Percentiles rank a stretch among this genome's conserved stretches.
These are phyloP conservation scores for Beauveria australis DNA, from an alignment of 2,329 filamentous ascomycete genomes.

Conservation along the genomic window DNA sequence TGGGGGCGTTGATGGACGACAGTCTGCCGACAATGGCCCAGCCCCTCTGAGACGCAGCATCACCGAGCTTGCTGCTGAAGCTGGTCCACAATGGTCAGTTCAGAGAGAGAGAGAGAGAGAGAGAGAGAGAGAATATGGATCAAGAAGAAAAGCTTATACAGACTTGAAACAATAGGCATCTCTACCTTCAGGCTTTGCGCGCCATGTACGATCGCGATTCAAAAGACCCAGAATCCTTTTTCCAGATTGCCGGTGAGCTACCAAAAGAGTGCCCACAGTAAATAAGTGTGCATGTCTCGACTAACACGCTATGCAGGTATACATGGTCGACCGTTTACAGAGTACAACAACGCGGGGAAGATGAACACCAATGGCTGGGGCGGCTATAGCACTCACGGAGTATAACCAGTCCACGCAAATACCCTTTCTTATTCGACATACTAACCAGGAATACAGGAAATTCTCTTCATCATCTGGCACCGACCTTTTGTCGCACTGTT, in stretches of 20 bases:
- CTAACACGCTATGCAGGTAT: conserved; percentile 24
- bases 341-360: conserved; percentile 34
- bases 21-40: conserved; percentile 9
- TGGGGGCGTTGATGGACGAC: not conserved
- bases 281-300: not conserved
- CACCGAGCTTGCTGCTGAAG: conserved; percentile 33
- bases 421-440: too few species aligned
- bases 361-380: conserved; percentile 22
- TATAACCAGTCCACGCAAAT: conserved; percentile 19
- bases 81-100: conserved; percentile 33
- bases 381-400: conserved; percentile 41
- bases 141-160: not conserved
- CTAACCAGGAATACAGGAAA: conserved; percentile 27
- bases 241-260: conserved; percentile 37
- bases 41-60: conserved; percentile 40
- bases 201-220: conserved; percentile 33
- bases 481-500: conserved; percentile 45
- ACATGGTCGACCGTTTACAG: conserved; percentile 32
- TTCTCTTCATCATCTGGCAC: conserved; percentile 46
- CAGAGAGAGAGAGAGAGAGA: not conserved
- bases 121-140: not conserved
- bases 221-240: conserved; percentile 39
- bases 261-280: not conserved
- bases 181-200: conserved; percentile 39
- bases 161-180: conserved; percentile 30